These are phyloP conservation scores for Jasminum sambac DNA, from an alignment of 257 asterid species.

Conservation along the genomic window DNA sequence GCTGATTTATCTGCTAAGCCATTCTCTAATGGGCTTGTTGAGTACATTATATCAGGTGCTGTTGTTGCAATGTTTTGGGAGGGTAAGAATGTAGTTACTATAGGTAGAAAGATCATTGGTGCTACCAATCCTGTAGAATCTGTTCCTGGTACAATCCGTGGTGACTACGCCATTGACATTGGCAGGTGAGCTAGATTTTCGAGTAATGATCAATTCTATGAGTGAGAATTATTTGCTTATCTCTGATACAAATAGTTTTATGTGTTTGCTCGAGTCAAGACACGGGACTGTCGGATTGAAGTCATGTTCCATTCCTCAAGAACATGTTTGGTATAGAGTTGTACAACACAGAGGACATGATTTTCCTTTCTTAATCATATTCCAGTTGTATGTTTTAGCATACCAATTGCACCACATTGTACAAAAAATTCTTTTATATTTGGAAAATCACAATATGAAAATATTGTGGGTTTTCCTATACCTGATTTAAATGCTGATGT, in stretches of 20 bases:
- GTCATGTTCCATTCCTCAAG: background rate
- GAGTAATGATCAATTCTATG: background rate
- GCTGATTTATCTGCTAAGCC: conserved; percentile 94
- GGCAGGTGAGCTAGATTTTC: conserved; percentile 58
- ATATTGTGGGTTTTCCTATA: background rate
- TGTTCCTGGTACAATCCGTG: conserved; percentile 97
- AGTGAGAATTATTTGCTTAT: background rate
- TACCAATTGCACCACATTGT: background rate
- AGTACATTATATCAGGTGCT: conserved; percentile 92
- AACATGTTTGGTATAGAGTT: background rate
- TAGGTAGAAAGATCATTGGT: conserved; percentile 95
- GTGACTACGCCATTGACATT: conserved; percentile 84
- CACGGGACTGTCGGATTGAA: background rate
- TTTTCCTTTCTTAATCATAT: background rate
- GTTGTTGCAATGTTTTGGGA: conserved; percentile 99
- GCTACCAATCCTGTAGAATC: conserved; percentile 95
- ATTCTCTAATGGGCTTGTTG: conserved; percentile 80
- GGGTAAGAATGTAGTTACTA: conserved; percentile 82
- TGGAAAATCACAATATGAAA: background rate
- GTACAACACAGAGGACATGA: background rate
- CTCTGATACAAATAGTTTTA: background rate
- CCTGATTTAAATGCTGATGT: background rate
- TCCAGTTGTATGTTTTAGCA: background rate
- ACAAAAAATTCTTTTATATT: background rate
- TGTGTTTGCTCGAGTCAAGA: background rate